Evolutionary conservation across 768 basidiomycete genomes (phyloP).

Genomic region (Sarcomyxa edulis): DNA sequence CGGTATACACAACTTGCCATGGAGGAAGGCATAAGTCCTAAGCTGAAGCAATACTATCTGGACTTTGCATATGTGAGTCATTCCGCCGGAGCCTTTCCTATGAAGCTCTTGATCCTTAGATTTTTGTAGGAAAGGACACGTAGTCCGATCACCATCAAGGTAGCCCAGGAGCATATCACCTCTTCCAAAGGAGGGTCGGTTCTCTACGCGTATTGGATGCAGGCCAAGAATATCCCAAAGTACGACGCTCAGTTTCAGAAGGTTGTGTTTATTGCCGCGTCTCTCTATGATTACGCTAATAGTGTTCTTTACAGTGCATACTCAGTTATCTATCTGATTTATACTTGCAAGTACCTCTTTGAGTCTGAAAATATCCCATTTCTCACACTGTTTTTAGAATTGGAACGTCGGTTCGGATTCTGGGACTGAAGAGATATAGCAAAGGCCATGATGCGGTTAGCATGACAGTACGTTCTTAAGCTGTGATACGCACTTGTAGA

Average conservation of each 20-base stretch:
- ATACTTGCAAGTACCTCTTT: constrained; percentile 50
- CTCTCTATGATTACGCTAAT: background rate
- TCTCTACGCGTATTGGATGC: constrained; percentile 75
- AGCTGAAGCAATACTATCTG: constrained; percentile 26
- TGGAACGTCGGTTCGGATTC: constrained; percentile 42
- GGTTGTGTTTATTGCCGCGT: constrained; percentile 28
- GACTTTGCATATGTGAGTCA: constrained; percentile 23
- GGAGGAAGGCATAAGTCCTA: constrained; percentile 25
- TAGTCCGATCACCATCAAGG: constrained; percentile 67
- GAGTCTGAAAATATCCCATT: constrained; percentile 1
- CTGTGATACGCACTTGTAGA: background rate
- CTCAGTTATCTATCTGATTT: constrained; percentile 76
- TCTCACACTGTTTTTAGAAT: constrained; percentile 38
- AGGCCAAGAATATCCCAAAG: constrained; percentile 58
- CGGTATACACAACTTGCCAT: constrained; percentile 26
- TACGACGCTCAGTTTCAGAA: constrained; percentile 76
- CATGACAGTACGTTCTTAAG: constrained; percentile 52
- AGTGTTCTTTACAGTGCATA: constrained; percentile 55
- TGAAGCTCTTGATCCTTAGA: background rate
- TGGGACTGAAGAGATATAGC: constrained; percentile 46
- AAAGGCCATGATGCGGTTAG: constrained; percentile 44
- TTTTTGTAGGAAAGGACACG: constrained; percentile 54
- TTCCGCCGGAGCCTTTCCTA: background rate
- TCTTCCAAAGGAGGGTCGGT: constrained; percentile 38
- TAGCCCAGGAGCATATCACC: constrained; percentile 37